Evolutionary conservation across 257 asterid species (phyloP).

Genomic region (Fraxinus anomala): DNA sequence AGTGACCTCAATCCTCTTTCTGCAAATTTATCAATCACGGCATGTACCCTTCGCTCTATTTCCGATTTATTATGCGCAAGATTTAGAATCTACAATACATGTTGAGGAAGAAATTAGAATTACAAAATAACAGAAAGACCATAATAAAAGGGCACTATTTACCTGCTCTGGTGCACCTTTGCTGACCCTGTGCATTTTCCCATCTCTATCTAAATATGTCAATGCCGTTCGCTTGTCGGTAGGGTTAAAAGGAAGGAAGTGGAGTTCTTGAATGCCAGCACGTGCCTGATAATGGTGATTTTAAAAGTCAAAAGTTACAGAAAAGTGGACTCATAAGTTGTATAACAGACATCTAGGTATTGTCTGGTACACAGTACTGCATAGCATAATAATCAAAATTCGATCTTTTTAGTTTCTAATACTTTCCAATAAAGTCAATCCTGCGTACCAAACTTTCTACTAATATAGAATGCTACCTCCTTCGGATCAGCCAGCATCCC

Average conservation of each 20-base stretch:
- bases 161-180: conserved; percentile 99
- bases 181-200: conserved; percentile 97
- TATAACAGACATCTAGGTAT: not conserved
- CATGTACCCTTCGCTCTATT: conserved; percentile 72
- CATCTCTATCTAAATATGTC: conserved; percentile 79
- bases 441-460: not conserved
- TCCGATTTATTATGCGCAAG: conserved; percentile 78
- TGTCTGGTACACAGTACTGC: not conserved
- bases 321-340: not conserved
- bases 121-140: not conserved
- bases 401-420: not conserved
- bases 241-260: conserved; percentile 96
- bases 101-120: conserved; percentile 22
- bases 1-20: conserved; percentile 57
- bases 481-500: conserved; percentile 98
- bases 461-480: conserved; percentile 56
- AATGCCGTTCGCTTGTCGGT: conserved; percentile 93
- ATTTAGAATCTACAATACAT: conserved; percentile 62
- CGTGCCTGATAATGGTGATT: conserved; percentile 66
- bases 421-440: not conserved
- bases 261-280: conserved; percentile 89
- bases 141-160: conserved; percentile 3
- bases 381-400: too few species aligned
- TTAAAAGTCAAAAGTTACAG: conserved; percentile 18
- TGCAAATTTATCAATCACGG: conserved; percentile 62